These are phyloP conservation scores for Rhodotorula sp. DNA, from an alignment of 1,284 basidiomycete species.

Conservation along the genomic window DNA sequence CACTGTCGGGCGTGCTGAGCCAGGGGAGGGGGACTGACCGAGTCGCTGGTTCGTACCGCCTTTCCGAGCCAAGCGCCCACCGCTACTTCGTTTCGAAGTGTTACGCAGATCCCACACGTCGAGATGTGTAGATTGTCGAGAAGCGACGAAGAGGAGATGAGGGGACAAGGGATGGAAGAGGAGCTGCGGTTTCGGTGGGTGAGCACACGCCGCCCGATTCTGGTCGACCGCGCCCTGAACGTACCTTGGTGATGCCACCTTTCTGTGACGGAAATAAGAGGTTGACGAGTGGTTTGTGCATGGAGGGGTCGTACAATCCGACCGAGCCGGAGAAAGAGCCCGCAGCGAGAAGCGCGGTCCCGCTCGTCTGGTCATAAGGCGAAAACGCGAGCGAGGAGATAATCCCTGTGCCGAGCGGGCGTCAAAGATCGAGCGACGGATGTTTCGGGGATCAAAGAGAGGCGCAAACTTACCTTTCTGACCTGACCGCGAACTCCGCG, in stretches of 20 bases:
- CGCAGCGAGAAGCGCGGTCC: conserved; percentile 64
- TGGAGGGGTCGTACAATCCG: conserved; percentile 68
- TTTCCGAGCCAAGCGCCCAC: conserved; percentile 52
- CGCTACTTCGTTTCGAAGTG: conserved; percentile 50
- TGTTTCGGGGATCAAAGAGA: background rate
- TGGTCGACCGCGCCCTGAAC: conserved; percentile 22
- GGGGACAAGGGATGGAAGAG: conserved; percentile 67
- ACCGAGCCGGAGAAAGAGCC: conserved; percentile 62
- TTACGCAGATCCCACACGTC: conserved; percentile 76
- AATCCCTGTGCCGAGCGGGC: conserved; percentile 60
- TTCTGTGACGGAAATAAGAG: conserved; percentile 47
- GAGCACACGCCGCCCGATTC: conserved; percentile 4
- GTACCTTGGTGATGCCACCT: conserved; percentile 69
- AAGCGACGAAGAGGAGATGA: conserved; percentile 72
- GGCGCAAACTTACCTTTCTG: conserved; percentile 63
- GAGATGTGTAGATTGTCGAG: conserved; percentile 63
- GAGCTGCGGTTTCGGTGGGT: conserved; percentile 55
- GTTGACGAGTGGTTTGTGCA: conserved; percentile 44
- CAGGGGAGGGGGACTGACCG: conserved; percentile 4
- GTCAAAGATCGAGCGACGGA: no score
- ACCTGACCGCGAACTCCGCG: conserved; percentile 74
- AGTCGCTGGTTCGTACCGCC: conserved; percentile 40
- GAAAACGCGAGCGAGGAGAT: conserved; percentile 77
- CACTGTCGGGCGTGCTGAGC: conserved; percentile 9
- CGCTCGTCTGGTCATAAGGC: conserved; percentile 54